Conservation (phyloP, 2,329 filamentous ascomycete species). For the Berkeleyomyces rouxiae region DNA sequence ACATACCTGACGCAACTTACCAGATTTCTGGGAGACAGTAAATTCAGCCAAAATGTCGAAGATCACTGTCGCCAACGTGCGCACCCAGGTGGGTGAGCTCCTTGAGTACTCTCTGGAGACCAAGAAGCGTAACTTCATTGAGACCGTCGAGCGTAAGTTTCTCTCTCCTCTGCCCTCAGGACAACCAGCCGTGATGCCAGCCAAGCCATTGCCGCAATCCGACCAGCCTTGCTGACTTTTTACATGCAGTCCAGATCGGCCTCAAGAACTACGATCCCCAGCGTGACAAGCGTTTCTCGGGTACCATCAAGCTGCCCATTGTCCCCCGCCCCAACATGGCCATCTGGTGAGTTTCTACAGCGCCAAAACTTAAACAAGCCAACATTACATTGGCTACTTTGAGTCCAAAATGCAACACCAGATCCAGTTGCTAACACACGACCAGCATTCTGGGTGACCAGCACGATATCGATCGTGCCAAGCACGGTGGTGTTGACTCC, state of each 20-base stretch:
- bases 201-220: not conserved
- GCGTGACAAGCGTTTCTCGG: slow-evolving; percentile 99
- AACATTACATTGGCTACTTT: not conserved
- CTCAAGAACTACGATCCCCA: slow-evolving; percentile 98
- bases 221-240: slow-evolving; percentile 3
- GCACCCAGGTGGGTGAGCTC: slow-evolving; percentile 81
- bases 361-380: not conserved
- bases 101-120: slow-evolving; percentile 86
- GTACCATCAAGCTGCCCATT: slow-evolving; percentile 87
- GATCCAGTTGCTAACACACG: not conserved
- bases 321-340: slow-evolving; percentile 82
- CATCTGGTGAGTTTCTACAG: slow-evolving; percentile 39
- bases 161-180: slow-evolving; percentile 12
- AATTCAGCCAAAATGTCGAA: slow-evolving; percentile 52
- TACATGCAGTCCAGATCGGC: slow-evolving; percentile 52
- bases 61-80: slow-evolving; percentile 88
- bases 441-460: slow-evolving; percentile 47
- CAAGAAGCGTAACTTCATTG: slow-evolving; percentile 95
- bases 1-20: slow-evolving; percentile 12
- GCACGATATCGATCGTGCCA: slow-evolving; percentile 99
- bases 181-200: not conserved
- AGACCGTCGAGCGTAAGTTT: slow-evolving; percentile 56
- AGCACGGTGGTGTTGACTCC: slow-evolving; percentile 96
- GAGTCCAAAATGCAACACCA: not conserved
- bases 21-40: slow-evolving; percentile 56